A percentile compares a stretch with the other conserved stretches of the same genome.
Conservation (phyloP, 2,329 filamentous ascomycete genomes). For the Ilyonectria robusta region DNA sequence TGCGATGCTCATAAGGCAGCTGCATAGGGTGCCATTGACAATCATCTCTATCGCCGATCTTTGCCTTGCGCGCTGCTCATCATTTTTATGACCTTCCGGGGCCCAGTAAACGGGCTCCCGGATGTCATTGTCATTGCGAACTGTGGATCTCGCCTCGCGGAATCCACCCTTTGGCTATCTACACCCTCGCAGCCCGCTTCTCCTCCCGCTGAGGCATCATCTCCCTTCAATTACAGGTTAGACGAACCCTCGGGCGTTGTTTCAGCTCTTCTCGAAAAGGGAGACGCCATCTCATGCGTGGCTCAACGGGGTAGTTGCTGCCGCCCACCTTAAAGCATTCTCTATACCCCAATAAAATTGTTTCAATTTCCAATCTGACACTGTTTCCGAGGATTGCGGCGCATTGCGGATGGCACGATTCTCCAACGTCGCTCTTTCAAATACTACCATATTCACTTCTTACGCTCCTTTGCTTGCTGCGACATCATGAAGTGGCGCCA, state of each 20-base stretch:
- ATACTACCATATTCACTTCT: neutral
- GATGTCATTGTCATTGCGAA: neutral
- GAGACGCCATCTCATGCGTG: neutral
- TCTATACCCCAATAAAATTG: conserved; percentile 11
- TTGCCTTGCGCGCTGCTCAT: neutral
- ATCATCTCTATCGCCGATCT: neutral
- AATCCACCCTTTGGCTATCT: neutral
- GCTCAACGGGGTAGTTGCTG: neutral
- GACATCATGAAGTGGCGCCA: conserved; percentile 20
- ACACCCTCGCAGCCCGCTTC: neutral
- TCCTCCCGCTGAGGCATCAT: neutral
- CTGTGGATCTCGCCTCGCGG: neutral
- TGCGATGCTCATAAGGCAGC: neutral
- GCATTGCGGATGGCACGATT: neutral
- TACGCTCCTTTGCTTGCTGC: neutral
- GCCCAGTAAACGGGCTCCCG: neutral
- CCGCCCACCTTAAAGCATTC: neutral
- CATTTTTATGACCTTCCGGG: neutral
- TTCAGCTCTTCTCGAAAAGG: neutral
- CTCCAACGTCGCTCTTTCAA: neutral
- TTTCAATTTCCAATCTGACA: conserved; percentile 20
- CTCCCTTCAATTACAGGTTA: neutral
- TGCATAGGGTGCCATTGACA: neutral
- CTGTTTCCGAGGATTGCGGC: neutral
- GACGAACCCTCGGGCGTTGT: neutral